Base-by-base conservation (phyloP, 2,329 filamentous ascomycete genomes). In the Cercospora citrullina region DNA sequence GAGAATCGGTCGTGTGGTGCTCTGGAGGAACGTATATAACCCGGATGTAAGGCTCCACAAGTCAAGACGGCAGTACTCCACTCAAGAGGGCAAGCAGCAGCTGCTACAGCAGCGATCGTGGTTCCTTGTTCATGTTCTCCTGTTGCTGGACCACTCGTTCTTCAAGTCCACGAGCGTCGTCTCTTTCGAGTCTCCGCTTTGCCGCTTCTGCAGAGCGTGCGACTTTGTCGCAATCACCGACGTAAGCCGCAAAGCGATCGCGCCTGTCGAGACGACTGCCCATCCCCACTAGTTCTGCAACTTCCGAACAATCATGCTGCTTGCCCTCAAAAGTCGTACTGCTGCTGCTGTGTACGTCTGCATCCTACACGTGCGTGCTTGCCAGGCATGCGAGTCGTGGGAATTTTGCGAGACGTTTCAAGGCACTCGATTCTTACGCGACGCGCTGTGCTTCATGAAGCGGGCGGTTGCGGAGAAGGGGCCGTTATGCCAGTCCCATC, bases 351-450 rank as follows among this genome's bases (percentile, higher is more conserved):
- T 45, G 42, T 21, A 68, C 62, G 68, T 73, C 70, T 72, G 75
- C 73, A 70, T 72, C 69, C 71, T 21, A 57, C 66, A 70, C 68
- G 70, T 68, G 63, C 39, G 66, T 72, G 74, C 74, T 75, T 74
- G 74, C 73, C 75, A 76, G 74, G 67, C 73, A 72, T 69, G 68
- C 71, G 67, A 67, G 63, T 63, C 66, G 68, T 66, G 64, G 68
- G 64, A 69, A 64, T 69, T 71, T 71, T 45, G 61, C 64, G 68
- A 70, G 66, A 68, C 67, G 63, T 12, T 63, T 26, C 39, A 48
- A 30, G 60, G 36, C 55, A 53, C 31, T 69, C 68, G 45, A 28
- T 42, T 62, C 68, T 66, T 61, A 31, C 26, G 45, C 60, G 51
- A 58, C 57, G 60, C 55, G 51, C 31, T 60, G 23, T 72, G 71